Percentiles rank a stretch among this genome's conserved stretches.
These are phyloP conservation scores for Eucalyptus tenuipes DNA, from an alignment of 345 rosid species.

Conservation along the genomic window DNA sequence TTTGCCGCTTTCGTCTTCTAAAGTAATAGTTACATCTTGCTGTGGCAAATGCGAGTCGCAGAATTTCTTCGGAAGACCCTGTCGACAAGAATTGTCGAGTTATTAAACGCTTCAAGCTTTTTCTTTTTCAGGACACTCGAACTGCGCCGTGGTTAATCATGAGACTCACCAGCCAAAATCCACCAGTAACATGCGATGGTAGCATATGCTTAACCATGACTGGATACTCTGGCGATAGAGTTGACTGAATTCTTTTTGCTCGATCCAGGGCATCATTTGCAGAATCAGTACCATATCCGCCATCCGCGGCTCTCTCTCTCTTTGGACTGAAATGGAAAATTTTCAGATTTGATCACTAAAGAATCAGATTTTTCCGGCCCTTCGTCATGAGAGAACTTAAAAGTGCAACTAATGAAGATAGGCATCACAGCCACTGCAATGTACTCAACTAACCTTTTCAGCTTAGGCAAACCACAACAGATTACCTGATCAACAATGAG, in stretches of 20 bases:
- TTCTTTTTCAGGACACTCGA: background rate
- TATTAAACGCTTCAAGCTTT: background rate
- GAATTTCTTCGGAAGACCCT: conserved; percentile 1
- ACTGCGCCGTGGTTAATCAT: background rate
- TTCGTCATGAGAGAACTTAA: background rate
- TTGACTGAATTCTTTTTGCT: background rate
- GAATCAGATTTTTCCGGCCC: background rate
- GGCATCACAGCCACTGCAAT: background rate
- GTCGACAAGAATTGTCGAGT: background rate
- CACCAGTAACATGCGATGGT: conserved; percentile 10
- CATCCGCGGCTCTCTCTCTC: background rate
- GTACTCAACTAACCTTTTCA: background rate
- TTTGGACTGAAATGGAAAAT: background rate
- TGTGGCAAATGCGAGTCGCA: conserved; percentile 4
- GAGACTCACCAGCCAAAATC: conserved; percentile 9
- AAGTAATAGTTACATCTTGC: background rate
- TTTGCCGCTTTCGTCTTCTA: conserved; percentile 3
- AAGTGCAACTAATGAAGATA: background rate
- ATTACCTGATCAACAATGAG: background rate
- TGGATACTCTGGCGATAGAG: background rate
- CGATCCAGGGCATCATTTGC: background rate
- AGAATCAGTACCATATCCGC: too few relatives aligned
- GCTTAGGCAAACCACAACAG: background rate
- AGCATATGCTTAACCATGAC: background rate
- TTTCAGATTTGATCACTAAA: background rate